phyloP scores from a whole-genome alignment of 1,284 basidiomycete genomes.

The Serendipita sp. region DNA sequence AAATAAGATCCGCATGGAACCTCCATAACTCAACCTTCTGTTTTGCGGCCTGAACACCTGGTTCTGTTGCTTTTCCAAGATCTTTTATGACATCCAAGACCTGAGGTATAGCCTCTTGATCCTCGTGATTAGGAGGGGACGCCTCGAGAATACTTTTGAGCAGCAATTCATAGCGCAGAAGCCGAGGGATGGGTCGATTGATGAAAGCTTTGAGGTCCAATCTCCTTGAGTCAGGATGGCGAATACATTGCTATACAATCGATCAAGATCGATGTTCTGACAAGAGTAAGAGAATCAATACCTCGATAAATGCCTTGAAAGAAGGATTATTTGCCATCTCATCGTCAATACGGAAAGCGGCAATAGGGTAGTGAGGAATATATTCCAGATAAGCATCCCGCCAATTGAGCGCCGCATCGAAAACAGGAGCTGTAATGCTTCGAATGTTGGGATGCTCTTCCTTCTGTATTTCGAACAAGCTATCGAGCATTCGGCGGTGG shows the following conservation, averaged over 20 bases:
- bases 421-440: slow-evolving; percentile 73
- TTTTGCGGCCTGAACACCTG: slow-evolving; percentile 69
- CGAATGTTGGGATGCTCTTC: slow-evolving; percentile 80
- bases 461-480: slow-evolving; percentile 73
- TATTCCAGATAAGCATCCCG: slow-evolving; percentile 87
- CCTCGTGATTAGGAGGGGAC: slow-evolving; percentile 60
- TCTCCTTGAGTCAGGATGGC: slow-evolving; percentile 59
- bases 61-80: slow-evolving; percentile 72
- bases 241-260: slow-evolving; percentile 41
- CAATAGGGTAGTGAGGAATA: slow-evolving; percentile 86
- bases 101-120: slow-evolving; percentile 63
- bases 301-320: slow-evolving; percentile 77
- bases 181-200: slow-evolving; percentile 74
- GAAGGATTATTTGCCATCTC: slow-evolving; percentile 67
- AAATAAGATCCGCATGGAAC: slow-evolving; percentile 64
- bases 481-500: slow-evolving; percentile 61
- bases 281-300: slow-evolving; percentile 22
- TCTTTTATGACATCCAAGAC: slow-evolving; percentile 75
- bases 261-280: slow-evolving; percentile 6
- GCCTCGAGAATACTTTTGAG: slow-evolving; percentile 66
- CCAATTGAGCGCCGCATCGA: slow-evolving; percentile 85
- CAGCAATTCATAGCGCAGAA: slow-evolving; percentile 80
- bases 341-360: slow-evolving; percentile 79
- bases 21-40: slow-evolving; percentile 79
- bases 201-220: slow-evolving; percentile 82